Conservation (phyloP, 352 stramenopile genomes). For the Phytophthora quininea region DNA sequence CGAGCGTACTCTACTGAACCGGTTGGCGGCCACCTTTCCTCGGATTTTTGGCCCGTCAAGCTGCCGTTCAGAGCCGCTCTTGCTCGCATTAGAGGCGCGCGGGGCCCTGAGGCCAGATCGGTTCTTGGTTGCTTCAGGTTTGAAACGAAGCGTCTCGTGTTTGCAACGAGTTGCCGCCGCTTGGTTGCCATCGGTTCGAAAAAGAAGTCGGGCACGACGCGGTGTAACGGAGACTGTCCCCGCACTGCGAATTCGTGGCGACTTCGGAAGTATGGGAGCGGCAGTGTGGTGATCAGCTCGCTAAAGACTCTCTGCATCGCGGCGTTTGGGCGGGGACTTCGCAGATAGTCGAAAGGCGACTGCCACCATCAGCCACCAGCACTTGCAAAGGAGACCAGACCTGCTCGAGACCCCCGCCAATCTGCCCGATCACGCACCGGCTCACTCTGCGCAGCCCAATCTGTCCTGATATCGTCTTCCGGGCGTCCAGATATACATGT, state of each 20-base stretch:
- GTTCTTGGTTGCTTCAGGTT: not conserved
- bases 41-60: slow-evolving; percentile 38
- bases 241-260: slow-evolving; percentile 6
- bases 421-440: not conserved
- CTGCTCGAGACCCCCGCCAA: not conserved
- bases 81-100: slow-evolving; percentile 15
- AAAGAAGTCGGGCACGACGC: slow-evolving; percentile 15
- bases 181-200: slow-evolving; percentile 21
- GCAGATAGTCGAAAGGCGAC: slow-evolving; percentile 20
- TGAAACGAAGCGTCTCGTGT: too few relatives aligned
- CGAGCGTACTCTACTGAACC: slow-evolving; percentile 48
- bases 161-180: not conserved
- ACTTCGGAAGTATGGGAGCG: not conserved
- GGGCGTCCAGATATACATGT: slow-evolving; percentile 14
- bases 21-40: slow-evolving; percentile 12
- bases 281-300: not conserved
- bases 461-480: not conserved
- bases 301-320: not conserved
- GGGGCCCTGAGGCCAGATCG: slow-evolving; percentile 2
- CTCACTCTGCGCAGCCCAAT: slow-evolving; percentile 26
- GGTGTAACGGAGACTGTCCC: slow-evolving; percentile 33
- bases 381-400: not conserved
- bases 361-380: slow-evolving; percentile 1
- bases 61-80: slow-evolving; percentile 39
- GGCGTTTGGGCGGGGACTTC: slow-evolving; percentile 13